Conservation (phyloP, 2,329 filamentous ascomycete genomes). For the Aspergillus novofumigatus region DNA sequence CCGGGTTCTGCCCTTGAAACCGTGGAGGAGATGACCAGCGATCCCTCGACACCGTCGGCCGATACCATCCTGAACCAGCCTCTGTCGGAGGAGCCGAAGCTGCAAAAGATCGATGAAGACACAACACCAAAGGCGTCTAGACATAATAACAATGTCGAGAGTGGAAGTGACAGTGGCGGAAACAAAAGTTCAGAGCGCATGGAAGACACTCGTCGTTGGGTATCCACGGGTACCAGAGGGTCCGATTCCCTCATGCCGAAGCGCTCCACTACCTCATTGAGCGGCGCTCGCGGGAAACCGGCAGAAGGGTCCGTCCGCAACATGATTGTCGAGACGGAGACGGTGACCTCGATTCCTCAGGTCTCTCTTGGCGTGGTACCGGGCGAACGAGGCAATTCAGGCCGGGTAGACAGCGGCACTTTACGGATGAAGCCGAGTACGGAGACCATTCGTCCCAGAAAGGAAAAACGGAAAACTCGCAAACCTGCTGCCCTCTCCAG, state of each 20-base stretch:
- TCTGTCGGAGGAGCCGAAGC: constrained; percentile 33
- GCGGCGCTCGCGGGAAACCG: constrained; percentile 58
- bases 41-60: constrained; percentile 63
- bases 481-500: constrained; percentile 60
- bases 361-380: constrained; percentile 64
- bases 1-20: constrained; percentile 71
- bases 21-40: constrained; percentile 77
- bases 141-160: constrained; percentile 51
- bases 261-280: constrained; percentile 65
- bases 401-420: constrained; percentile 63
- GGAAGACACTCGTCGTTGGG: constrained; percentile 33
- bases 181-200: constrained; percentile 35
- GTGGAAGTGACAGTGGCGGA: constrained; percentile 53
- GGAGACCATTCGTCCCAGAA: constrained; percentile 94
- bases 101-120: constrained; percentile 34
- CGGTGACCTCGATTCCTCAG: constrained; percentile 85
- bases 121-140: constrained; percentile 40
- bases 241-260: constrained; percentile 56
- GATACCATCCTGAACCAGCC: constrained; percentile 38
- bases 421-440: constrained; percentile 82
- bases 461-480: constrained; percentile 80
- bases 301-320: constrained; percentile 73
- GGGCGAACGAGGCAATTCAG: constrained; percentile 53
- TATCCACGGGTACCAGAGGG: constrained; percentile 37
- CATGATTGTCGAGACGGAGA: constrained; percentile 98